Percentiles rank a stretch among this genome's conserved stretches.
Evolutionary conservation across 768 basidiomycete genomes (phyloP).

Genomic region (Tylopilus felleus): DNA sequence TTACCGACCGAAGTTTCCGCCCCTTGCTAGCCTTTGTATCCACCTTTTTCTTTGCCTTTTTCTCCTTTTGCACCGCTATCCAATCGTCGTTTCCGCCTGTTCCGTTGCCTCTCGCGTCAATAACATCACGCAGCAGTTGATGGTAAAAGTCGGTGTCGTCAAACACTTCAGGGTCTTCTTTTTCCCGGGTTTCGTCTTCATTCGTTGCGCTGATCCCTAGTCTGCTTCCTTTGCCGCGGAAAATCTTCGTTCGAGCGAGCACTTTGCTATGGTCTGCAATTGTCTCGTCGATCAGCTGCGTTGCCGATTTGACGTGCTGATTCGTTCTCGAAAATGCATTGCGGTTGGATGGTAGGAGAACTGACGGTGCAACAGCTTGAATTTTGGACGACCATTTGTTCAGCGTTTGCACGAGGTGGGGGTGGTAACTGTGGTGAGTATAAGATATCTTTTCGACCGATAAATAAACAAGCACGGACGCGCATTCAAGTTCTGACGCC

Average conservation of each 20-base stretch:
- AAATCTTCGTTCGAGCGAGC: conserved; percentile 58
- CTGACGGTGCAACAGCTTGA: conserved; percentile 83
- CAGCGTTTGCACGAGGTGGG: conserved; percentile 71
- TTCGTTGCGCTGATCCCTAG: conserved; percentile 35
- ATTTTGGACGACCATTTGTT: conserved; percentile 96
- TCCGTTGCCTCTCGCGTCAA: conserved; percentile 58
- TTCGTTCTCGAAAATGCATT: conserved; percentile 62
- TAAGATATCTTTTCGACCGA: conserved; percentile 2
- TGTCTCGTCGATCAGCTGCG: conserved; percentile 76
- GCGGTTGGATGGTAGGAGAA: conserved; percentile 65
- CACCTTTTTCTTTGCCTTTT: conserved; percentile 80
- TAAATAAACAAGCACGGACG: conserved; percentile 37
- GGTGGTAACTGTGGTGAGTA: conserved; percentile 49
- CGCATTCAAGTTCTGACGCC: conserved; percentile 46
- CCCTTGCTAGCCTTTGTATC: conserved; percentile 97
- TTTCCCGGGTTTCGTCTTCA: conserved; percentile 35
- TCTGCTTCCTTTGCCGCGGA: conserved; percentile 47
- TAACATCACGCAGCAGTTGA: conserved; percentile 85
- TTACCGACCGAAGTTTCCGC: conserved; percentile 74
- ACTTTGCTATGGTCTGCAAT: conserved; percentile 56
- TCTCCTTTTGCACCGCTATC: conserved; percentile 62
- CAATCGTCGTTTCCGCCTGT: conserved; percentile 53
- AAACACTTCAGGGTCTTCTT: conserved; percentile 52
- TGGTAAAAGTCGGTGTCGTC: conserved; percentile 96
- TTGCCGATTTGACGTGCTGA: conserved; percentile 58